Conservation (phyloP, 306 rosid species). For the Cyamopsis tetragonoloba region DNA sequence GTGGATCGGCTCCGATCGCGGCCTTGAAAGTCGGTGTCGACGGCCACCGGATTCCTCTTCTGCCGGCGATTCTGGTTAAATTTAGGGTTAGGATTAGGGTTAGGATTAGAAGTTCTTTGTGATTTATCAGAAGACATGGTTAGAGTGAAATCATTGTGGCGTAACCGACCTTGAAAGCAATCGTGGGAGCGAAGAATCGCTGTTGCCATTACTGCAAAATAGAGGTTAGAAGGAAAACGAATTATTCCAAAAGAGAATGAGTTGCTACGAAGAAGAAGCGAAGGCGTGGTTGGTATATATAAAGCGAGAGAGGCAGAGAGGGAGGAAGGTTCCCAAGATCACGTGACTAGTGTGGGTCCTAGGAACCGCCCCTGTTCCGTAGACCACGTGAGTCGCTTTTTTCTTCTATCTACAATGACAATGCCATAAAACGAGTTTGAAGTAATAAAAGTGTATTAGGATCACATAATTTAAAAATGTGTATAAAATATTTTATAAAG, state of each 20-base stretch:
- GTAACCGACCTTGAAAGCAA: constrained; percentile 30
- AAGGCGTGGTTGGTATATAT: no score
- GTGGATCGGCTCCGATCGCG: constrained; percentile 23
- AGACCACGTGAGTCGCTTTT: no score
- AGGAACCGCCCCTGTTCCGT: no score
- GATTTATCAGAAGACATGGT: neutral
- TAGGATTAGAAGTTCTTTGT: neutral
- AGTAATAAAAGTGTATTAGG: no score
- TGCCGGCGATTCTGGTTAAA: constrained; percentile 30
- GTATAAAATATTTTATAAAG: no score
- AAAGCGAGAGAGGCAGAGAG: no score
- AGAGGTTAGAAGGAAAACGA: neutral
- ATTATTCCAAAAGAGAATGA: neutral
- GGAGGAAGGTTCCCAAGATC: no score
- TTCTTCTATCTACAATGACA: no score
- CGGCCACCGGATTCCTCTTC: constrained; percentile 28
- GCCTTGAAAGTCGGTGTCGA: neutral
- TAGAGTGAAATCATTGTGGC: neutral
- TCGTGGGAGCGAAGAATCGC: constrained; percentile 45
- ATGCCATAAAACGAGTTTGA: no score
- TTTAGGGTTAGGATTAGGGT: constrained; percentile 3
- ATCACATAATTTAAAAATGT: no score
- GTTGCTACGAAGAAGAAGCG: no score
- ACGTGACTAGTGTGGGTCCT: no score
- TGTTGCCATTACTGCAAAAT: constrained; percentile 36